Evolutionary conservation across 495 filamentous ascomycete genomes (phyloP).

Genomic region (Evansstolkia leycettana): DNA sequence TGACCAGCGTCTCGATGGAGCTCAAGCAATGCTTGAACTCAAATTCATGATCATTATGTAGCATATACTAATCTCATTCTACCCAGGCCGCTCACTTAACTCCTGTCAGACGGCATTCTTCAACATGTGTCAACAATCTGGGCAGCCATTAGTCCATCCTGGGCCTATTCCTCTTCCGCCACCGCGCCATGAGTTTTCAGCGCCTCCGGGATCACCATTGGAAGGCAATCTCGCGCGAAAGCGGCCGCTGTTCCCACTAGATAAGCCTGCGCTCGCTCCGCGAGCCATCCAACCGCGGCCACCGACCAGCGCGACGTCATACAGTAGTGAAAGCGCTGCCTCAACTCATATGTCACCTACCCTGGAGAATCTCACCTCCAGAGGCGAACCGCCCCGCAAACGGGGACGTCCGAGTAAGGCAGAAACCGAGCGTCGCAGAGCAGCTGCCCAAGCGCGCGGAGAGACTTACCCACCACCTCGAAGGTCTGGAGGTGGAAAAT

Average conservation of each 20-base stretch:
- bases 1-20: neutral
- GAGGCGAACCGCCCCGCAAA: conserved; percentile 39
- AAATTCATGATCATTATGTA: neutral
- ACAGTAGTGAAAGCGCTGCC: conserved; percentile 27
- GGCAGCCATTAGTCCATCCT: conserved; percentile 9
- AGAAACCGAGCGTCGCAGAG: conserved; percentile 38
- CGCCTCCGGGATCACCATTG: conserved; percentile 11
- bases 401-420: conserved; percentile 48
- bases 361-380: conserved; percentile 9
- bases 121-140: conserved; percentile 22
- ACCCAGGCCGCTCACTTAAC: conserved; percentile 30
- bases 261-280: conserved; percentile 20
- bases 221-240: conserved; percentile 20
- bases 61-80: conserved; percentile 7
- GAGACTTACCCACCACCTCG: conserved; percentile 35
- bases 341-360: conserved; percentile 27
- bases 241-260: conserved; percentile 20
- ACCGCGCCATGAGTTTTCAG: conserved; percentile 15
- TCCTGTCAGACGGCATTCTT: conserved; percentile 28
- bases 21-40: no score
- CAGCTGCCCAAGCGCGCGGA: conserved; percentile 39
- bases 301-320: conserved; percentile 21
- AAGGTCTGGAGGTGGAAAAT: conserved; percentile 15
- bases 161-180: conserved; percentile 11
- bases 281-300: conserved; percentile 32